Evolutionary conservation across 257 asterid species (phyloP).

Genomic region (Perilla frutescens): DNA sequence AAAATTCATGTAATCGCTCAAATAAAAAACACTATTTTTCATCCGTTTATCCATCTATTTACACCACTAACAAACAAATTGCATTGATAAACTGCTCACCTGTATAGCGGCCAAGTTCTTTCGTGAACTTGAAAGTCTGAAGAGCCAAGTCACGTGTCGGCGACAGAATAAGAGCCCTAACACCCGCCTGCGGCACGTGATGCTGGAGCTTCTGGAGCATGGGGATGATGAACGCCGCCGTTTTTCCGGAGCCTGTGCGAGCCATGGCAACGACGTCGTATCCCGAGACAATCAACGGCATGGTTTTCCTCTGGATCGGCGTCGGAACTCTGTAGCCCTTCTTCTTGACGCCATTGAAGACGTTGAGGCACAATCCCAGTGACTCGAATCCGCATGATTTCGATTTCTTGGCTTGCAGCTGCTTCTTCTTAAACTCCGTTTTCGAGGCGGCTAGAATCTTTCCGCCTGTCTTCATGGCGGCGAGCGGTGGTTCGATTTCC

Average conservation of each 20-base stretch:
- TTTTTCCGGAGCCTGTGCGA: constrained; percentile 93
- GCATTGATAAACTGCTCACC: constrained; percentile 47
- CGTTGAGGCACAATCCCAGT: constrained; percentile 62
- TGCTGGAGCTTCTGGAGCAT: constrained; percentile 93
- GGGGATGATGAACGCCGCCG: constrained; percentile 90
- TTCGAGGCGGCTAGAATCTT: constrained; percentile 61
- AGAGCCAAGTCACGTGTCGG: constrained; percentile 97
- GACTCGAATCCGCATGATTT: constrained; percentile 95
- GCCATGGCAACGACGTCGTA: constrained; percentile 98
- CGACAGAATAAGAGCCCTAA: constrained; percentile 84
- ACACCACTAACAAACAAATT: background rate
- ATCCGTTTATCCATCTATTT: background rate
- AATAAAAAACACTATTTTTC: background rate
- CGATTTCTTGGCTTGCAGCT: constrained; percentile 67
- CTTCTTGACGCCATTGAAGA: constrained; percentile 76
- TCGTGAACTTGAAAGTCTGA: constrained; percentile 82
- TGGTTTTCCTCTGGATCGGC: constrained; percentile 89
- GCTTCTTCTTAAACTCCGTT: constrained; percentile 57
- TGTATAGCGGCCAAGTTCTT: constrained; percentile 83
- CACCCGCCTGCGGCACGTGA: constrained; percentile 90
- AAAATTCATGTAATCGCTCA: background rate
- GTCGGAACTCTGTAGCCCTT: constrained; percentile 94
- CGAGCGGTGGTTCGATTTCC: background rate
- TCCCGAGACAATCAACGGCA: constrained; percentile 81
- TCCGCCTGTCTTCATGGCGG: constrained; percentile 37